Evolutionary conservation across 1,139 yeast genomes (phyloP).

Genomic region (Diutina ranongensis): DNA sequence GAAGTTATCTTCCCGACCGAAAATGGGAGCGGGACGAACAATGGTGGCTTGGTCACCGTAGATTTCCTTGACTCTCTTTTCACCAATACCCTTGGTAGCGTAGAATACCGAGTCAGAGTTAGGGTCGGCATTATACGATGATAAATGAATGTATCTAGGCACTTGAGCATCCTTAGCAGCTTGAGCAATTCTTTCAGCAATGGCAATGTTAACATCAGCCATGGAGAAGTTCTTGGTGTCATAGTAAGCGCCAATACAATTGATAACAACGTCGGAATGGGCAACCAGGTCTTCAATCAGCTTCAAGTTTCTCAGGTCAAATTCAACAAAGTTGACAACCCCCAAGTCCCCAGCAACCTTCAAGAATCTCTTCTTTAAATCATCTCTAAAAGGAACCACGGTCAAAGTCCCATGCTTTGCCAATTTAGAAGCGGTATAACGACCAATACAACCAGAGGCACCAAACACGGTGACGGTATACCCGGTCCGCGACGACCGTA

Average conservation of each 20-base stretch:
- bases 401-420: conserved; percentile 77
- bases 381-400: conserved; percentile 72
- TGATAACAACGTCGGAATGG: conserved; percentile 74
- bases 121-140: conserved; percentile 69
- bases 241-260: conserved; percentile 70
- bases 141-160: conserved; percentile 68
- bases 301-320: conserved; percentile 68
- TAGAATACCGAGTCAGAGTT: conserved; percentile 58
- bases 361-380: conserved; percentile 65
- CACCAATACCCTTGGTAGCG: conserved; percentile 77
- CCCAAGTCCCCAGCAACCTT: conserved; percentile 84
- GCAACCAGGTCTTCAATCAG: conserved; percentile 72
- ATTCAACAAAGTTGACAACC: conserved; percentile 74
- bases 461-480: conserved; percentile 87
- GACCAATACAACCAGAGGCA: conserved; percentile 70
- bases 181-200: conserved; percentile 65
- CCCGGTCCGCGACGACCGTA: conserved; percentile 84
- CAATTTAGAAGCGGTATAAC: conserved; percentile 57
- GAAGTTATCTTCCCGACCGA: conserved; percentile 65
- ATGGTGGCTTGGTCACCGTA: conserved; percentile 63
- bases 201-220: conserved; percentile 77
- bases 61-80: conserved; percentile 54
- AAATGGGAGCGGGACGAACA: conserved; percentile 80
- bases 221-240: conserved; percentile 70
- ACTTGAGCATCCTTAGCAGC: conserved; percentile 66